A percentile compares a stretch with the other conserved stretches of the same genome.
Evolutionary conservation across 176 grass and related monocot species (phyloP).

Genomic region (Pharus latifolius): DNA sequence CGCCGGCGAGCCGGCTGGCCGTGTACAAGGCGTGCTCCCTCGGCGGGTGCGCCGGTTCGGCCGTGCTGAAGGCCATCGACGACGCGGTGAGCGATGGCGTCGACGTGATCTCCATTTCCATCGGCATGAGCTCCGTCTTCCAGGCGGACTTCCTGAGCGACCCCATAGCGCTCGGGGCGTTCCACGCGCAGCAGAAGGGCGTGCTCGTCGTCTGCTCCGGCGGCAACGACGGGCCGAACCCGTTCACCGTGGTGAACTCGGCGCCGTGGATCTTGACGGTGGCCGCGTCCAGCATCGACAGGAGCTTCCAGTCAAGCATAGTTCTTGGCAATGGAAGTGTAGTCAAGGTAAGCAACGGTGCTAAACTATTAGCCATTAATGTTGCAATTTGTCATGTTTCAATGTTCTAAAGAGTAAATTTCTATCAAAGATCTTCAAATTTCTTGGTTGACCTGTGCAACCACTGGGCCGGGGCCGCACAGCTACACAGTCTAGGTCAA

Average conservation of each 20-base stretch:
- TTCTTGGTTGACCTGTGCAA: too few relatives aligned
- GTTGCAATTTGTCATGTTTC: too few relatives aligned
- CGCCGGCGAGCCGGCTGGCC: slow-evolving; percentile 52
- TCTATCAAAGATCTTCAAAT: too few relatives aligned
- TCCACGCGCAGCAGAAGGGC: slow-evolving; percentile 79
- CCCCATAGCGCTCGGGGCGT: slow-evolving; percentile 76
- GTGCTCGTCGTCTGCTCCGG: slow-evolving; percentile 86
- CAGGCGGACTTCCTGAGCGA: slow-evolving; percentile 73
- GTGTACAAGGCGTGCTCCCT: slow-evolving; percentile 88
- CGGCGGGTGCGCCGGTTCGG: slow-evolving; percentile 69
- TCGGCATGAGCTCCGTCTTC: slow-evolving; percentile 81
- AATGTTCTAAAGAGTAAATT: too few relatives aligned
- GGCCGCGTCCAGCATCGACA: slow-evolving; percentile 79
- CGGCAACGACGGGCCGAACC: slow-evolving; percentile 87
- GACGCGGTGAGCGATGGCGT: slow-evolving; percentile 87
- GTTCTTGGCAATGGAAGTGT: slow-evolving; percentile 59
- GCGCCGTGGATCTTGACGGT: slow-evolving; percentile 92
- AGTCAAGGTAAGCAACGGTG: slow-evolving; percentile 47
- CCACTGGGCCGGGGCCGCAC: too few relatives aligned
- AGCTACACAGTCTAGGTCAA: too few relatives aligned
- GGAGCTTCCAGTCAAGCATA: slow-evolving; percentile 64
- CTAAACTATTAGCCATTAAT: too few relatives aligned
- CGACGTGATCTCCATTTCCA: slow-evolving; percentile 84
- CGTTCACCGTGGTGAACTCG: slow-evolving; percentile 76
- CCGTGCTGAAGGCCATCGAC: slow-evolving; percentile 76